Conservation (phyloP, 345 rosid species). For the Euphorbia pulcherrima region DNA sequence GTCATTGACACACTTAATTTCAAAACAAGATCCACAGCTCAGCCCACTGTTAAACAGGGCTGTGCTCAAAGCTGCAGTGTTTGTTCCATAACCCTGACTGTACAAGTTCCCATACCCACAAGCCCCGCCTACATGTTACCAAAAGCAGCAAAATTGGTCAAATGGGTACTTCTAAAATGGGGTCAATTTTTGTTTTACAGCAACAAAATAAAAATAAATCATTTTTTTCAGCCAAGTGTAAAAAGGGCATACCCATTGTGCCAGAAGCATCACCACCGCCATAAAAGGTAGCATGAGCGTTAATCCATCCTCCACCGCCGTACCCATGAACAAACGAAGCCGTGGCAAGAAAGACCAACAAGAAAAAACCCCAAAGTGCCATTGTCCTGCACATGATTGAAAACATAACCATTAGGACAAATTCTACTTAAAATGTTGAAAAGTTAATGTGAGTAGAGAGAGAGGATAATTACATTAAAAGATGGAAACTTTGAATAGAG, state of each 20-base stretch:
- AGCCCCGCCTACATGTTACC: constrained; percentile 20
- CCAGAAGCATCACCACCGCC: constrained; percentile 32
- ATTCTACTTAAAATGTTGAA: too few species aligned
- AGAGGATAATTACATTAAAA: constrained; percentile 35
- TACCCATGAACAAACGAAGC: constrained; percentile 42
- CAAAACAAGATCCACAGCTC: constrained; percentile 26
- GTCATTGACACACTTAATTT: constrained; percentile 22
- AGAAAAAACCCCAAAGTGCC: constrained; percentile 39
- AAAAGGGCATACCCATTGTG: constrained; percentile 27
- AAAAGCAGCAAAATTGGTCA: not conserved
- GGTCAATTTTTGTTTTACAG: not conserved
- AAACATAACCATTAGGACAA: too few species aligned
- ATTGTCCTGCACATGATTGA: constrained; percentile 38
- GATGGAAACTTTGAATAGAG: constrained; percentile 8
- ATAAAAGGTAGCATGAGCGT: constrained; percentile 28
- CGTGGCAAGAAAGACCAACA: constrained; percentile 49
- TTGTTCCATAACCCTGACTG: constrained; percentile 30
- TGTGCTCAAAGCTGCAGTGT: constrained; percentile 30
- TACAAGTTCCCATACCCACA: constrained; percentile 28
- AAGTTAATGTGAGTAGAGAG: constrained; percentile 13
- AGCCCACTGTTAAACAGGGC: constrained; percentile 26
- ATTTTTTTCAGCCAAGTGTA: not conserved
- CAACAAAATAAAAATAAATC: not conserved
- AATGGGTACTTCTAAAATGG: not conserved
- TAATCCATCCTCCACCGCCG: constrained; percentile 31